Evolutionary conservation across 2,329 filamentous ascomycete genomes (phyloP), one percentile per base, ranked within the genome.

Genomic region (Cladosporium velox): DNA sequence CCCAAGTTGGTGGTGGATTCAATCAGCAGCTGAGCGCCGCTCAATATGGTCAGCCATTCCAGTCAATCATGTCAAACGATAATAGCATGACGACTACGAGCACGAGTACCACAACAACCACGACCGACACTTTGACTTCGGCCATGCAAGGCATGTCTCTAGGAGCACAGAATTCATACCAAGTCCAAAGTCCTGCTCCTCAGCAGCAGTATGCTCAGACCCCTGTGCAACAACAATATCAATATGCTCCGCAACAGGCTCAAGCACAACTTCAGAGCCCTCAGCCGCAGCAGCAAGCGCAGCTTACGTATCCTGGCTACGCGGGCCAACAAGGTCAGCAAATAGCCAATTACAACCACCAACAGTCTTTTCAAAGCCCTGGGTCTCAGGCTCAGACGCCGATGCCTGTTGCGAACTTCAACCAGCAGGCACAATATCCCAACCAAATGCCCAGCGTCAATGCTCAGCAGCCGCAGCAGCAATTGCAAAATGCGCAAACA

Each of bases 251-350:
- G 7, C 57, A 59, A 26, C 57, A 26, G 7, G 21, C 57, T 30
- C 55, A 38, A 10, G 11, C 55, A 41, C 55, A 41, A 11, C 21
- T 58, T 4, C 30, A 57, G 8, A 41, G 14, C 21, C 21, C 32
- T 26, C 34, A 58, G 15, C 15, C 38, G 21, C 57, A 64, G 11
- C 49, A 55, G 24, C 61, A 64, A 15, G 18, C 51, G 3, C 61
- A 64, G 10, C 26, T 64, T 18, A 34, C 51, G 1, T 49, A 64
- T 24, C 51, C 35, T 7, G 51, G 61, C 35, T 34, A 32, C 30
- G 35, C 18, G 6, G 38, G 34, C 8, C 51, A 57, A 4, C 61
- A 47, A 21, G 14, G 35, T 4, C 61, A 38, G 3, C 59, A 52
- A 11, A 35, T 38, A 26, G 59, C 59, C 3, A 15, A 24, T 41